Percentiles rank a stretch among this genome's conserved stretches.
phyloP scores from a whole-genome alignment of 768 basidiomycete genomes.

The Chalciporus chontae region DNA sequence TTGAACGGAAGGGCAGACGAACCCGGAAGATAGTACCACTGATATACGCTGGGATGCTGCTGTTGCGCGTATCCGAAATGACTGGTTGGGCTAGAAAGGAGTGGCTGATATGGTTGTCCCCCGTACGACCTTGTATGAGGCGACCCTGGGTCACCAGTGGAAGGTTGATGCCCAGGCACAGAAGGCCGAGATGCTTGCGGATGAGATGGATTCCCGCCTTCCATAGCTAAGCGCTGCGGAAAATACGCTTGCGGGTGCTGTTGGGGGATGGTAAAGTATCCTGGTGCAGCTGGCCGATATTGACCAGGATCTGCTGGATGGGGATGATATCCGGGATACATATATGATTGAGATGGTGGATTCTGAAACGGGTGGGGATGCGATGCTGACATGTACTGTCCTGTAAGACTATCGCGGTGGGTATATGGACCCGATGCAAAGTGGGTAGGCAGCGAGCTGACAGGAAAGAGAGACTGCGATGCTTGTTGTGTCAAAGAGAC shows the following conservation, averaged over 20 bases:
- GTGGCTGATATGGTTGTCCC: constrained; percentile 12
- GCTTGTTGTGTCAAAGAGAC: not conserved
- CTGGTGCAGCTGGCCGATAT: constrained; percentile 39
- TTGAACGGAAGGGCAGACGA: constrained; percentile 24
- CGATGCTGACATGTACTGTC: constrained; percentile 47
- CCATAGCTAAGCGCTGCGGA: constrained; percentile 34
- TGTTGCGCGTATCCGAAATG: constrained; percentile 38
- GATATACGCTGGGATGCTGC: constrained; percentile 37
- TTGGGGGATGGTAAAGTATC: constrained; percentile 39
- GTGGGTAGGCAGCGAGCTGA: constrained; percentile 17
- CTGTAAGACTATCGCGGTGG: constrained; percentile 35
- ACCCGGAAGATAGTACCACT: constrained; percentile 47
- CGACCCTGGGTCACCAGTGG: constrained; percentile 15
- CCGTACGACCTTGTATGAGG: constrained; percentile 21
- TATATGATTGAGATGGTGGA: constrained; percentile 30
- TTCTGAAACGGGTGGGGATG: constrained; percentile 30
- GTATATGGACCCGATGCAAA: constrained; percentile 30
- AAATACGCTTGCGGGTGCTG: constrained; percentile 35
- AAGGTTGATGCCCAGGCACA: constrained; percentile 21
- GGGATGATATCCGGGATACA: constrained; percentile 36
- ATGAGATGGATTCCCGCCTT: constrained; percentile 28
- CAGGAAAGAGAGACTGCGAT: constrained; percentile 19
- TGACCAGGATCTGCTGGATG: constrained; percentile 35
- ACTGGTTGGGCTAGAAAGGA: constrained; percentile 28
- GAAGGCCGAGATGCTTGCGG: constrained; percentile 21